Percentiles rank a stretch among this genome's conserved stretches.
Conservation (phyloP, 2,329 filamentous ascomycete genomes). For the Penicillium sp. region DNA sequence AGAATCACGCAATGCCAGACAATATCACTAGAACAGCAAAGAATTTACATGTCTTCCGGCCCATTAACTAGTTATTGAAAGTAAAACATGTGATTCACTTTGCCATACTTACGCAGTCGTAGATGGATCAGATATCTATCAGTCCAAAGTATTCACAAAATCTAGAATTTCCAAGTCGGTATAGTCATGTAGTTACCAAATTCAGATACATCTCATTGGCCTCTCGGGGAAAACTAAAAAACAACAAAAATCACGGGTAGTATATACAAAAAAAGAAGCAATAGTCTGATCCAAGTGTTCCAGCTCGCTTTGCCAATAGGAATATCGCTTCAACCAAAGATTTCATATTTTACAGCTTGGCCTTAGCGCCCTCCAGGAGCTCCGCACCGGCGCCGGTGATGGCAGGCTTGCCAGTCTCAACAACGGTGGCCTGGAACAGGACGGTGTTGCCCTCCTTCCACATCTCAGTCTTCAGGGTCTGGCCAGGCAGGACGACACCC, state of each 20-base stretch:
- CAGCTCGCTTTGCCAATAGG: slow-evolving; percentile 16
- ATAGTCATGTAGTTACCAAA: background rate
- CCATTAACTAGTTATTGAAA: background rate
- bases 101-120: background rate
- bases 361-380: slow-evolving; percentile 56
- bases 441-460: slow-evolving; percentile 82
- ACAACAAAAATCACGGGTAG: slow-evolving; percentile 13
- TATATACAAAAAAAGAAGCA: slow-evolving; percentile 25
- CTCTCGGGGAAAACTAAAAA: slow-evolving; percentile 5
- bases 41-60: background rate
- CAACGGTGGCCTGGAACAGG: slow-evolving; percentile 82
- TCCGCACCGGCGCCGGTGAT: slow-evolving; percentile 80
- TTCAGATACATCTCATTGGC: slow-evolving; percentile 1
- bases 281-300: slow-evolving; percentile 18
- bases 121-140: background rate
- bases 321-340: slow-evolving; percentile 22
- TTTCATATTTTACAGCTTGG: slow-evolving; percentile 49
- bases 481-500: slow-evolving; percentile 77
- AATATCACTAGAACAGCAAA: background rate
- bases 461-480: slow-evolving; percentile 92
- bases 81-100: background rate
- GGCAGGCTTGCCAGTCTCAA: slow-evolving; percentile 87
- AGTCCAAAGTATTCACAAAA: background rate
- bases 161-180: background rate
- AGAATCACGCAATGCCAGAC: background rate